Percentiles rank a stretch among this genome's conserved stretches.
Evolutionary conservation across 345 rosid species (phyloP).

Genomic region (Eucalyptus caleyi): DNA sequence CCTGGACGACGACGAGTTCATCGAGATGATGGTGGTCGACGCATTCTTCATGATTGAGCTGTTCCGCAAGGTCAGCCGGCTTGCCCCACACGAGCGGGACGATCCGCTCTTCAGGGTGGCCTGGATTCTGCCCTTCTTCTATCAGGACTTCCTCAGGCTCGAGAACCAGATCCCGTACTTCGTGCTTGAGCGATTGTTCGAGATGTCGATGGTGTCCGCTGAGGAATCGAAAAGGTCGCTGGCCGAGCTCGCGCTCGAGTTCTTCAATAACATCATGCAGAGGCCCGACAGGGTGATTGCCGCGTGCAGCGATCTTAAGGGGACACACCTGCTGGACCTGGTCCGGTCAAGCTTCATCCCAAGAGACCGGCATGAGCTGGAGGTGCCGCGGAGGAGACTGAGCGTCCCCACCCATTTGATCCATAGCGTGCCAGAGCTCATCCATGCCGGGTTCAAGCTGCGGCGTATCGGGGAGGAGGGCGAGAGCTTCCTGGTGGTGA

Average conservation of each 20-base stretch:
- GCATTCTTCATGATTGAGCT: constrained; percentile 51
- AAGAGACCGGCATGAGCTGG: neutral
- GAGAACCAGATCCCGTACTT: constrained; percentile 68
- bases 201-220: constrained; percentile 14
- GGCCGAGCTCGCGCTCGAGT: constrained; percentile 30
- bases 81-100: constrained; percentile 20
- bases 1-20: constrained; percentile 21
- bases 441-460: constrained; percentile 37
- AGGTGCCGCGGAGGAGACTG: neutral
- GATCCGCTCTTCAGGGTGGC: constrained; percentile 60
- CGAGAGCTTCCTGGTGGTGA: constrained; percentile 45
- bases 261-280: constrained; percentile 44
- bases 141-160: constrained; percentile 39
- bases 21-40: constrained; percentile 68
- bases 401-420: constrained; percentile 20
- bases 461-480: constrained; percentile 3
- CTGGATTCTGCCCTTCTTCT: constrained; percentile 65
- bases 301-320: constrained; percentile 5
- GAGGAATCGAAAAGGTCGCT: constrained; percentile 18
- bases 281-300: constrained; percentile 20
- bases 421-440: constrained; percentile 47
- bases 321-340: constrained; percentile 64
- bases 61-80: constrained; percentile 33
- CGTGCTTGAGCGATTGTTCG: constrained; percentile 45
- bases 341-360: constrained; percentile 41